Evolutionary conservation across 108 stramenopile genomes (phyloP).

Genomic region (Aurantiochytrium sp.): DNA sequence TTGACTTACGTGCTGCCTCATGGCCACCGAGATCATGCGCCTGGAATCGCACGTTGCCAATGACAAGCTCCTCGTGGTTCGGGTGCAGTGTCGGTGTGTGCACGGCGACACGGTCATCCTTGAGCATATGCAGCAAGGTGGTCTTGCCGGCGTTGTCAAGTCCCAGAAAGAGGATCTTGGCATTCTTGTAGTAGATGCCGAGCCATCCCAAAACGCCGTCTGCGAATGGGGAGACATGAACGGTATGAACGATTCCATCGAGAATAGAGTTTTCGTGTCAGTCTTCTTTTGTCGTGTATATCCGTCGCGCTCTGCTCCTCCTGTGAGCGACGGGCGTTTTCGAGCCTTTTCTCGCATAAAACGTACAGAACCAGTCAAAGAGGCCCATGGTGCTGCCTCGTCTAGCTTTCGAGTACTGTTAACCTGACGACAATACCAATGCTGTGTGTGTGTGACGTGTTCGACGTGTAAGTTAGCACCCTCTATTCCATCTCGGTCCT

Average conservation of each 20-base stretch:
- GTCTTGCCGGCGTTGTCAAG: conserved; percentile 99
- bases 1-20: conserved; percentile 62
- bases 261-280: not conserved
- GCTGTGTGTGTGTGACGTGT: no score
- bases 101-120: conserved; percentile 71
- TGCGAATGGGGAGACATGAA: not conserved
- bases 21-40: conserved; percentile 93
- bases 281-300: not conserved
- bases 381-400: not conserved
- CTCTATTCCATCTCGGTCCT: no score
- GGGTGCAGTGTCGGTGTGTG: conserved; percentile 41
- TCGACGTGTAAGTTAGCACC: no score
- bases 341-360: not conserved
- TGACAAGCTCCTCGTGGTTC: conserved; percentile 78
- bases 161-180: conserved; percentile 97
- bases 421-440: no score
- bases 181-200: conserved; percentile 97
- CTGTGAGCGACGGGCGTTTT: not conserved
- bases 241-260: not conserved
- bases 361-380: not conserved
- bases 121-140: conserved; percentile 88
- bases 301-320: not conserved
- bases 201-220: not conserved
- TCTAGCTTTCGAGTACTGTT: no score
- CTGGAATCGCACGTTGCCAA: conserved; percentile 84